Percentiles rank a stretch among this genome's conserved stretches.
Evolutionary conservation across 768 basidiomycete genomes (phyloP).

Genomic region (Termitomyces sp.): DNA sequence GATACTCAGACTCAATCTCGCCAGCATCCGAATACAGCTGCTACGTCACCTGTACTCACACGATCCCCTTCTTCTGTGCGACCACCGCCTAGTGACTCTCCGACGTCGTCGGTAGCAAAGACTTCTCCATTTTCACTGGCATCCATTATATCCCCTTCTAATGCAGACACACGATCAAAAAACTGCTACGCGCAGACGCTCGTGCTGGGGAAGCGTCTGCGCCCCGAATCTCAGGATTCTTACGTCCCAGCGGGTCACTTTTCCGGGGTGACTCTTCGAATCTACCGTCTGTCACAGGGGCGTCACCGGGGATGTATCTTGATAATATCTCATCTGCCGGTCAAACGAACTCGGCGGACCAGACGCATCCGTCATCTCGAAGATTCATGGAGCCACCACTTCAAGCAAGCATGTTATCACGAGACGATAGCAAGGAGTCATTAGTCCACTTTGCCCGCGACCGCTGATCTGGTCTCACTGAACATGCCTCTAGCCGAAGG

Average conservation of each 20-base stretch:
- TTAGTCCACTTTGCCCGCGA: conserved; percentile 22
- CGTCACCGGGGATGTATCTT: conserved; percentile 21
- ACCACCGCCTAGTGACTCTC: conserved; percentile 16
- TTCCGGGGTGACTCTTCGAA: conserved; percentile 18
- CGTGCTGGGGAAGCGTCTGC: conserved; percentile 77
- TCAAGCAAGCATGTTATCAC: conserved; percentile 21
- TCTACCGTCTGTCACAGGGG: conserved; percentile 11
- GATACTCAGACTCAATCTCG: conserved; percentile 17
- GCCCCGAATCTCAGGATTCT: conserved; percentile 37
- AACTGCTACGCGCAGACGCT: conserved; percentile 77
- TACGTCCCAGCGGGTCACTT: conserved; percentile 36
- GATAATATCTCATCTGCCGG: conserved; percentile 18
- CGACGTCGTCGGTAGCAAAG: conserved; percentile 22
- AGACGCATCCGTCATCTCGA: conserved; percentile 27
- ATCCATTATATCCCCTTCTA: conserved; percentile 36
- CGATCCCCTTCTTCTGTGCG: conserved; percentile 16
- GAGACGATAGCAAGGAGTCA: conserved; percentile 28
- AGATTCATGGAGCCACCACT: conserved; percentile 30
- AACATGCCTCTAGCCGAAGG: not conserved
- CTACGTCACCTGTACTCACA: conserved; percentile 20
- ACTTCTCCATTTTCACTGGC: conserved; percentile 33
- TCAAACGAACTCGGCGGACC: conserved; percentile 24
- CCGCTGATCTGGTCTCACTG: conserved; percentile 14
- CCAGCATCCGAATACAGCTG: conserved; percentile 15
- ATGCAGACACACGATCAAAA: conserved; percentile 53